A percentile compares a stretch with the other conserved stretches of the same genome.
Conservation (phyloP, 345 rosid species). For the Populus euphratica region DNA sequence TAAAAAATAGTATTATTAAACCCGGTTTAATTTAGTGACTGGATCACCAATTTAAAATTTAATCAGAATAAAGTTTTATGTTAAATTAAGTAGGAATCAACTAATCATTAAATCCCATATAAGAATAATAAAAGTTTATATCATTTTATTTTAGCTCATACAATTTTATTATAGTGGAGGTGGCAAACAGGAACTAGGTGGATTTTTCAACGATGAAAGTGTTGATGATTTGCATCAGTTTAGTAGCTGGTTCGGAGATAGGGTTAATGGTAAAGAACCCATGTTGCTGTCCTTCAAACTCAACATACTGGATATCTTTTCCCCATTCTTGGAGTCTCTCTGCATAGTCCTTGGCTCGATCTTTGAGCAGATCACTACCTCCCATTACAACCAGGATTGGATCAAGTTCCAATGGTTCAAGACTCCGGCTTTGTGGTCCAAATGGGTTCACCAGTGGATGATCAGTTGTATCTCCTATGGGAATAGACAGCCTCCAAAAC, state of each 20-base stretch:
- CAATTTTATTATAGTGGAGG: not conserved
- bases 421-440: constrained; percentile 39
- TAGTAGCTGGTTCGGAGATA: constrained; percentile 31
- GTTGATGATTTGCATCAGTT: constrained; percentile 41
- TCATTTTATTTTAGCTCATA: too few relatives aligned
- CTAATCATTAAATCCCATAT: too few relatives aligned
- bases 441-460: constrained; percentile 61
- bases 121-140: too few relatives aligned
- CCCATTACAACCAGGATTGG: constrained; percentile 52
- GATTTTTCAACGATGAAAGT: constrained; percentile 35
- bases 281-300: constrained; percentile 50
- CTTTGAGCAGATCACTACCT: constrained; percentile 51
- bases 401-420: constrained; percentile 32
- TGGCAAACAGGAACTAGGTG: not conserved
- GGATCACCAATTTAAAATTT: too few relatives aligned
- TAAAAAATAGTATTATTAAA: too few relatives aligned
- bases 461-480: constrained; percentile 49
- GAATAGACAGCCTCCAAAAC: constrained; percentile 60
- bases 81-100: too few relatives aligned
- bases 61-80: too few relatives aligned
- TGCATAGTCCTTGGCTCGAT: constrained; percentile 44
- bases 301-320: constrained; percentile 47
- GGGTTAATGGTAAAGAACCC: constrained; percentile 62
- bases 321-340: constrained; percentile 34
- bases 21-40: too few relatives aligned